Percentiles rank a stretch among this genome's conserved stretches.
phyloP scores from a whole-genome alignment of 768 basidiomycete species.

The Macrolepiota albuminosa region DNA sequence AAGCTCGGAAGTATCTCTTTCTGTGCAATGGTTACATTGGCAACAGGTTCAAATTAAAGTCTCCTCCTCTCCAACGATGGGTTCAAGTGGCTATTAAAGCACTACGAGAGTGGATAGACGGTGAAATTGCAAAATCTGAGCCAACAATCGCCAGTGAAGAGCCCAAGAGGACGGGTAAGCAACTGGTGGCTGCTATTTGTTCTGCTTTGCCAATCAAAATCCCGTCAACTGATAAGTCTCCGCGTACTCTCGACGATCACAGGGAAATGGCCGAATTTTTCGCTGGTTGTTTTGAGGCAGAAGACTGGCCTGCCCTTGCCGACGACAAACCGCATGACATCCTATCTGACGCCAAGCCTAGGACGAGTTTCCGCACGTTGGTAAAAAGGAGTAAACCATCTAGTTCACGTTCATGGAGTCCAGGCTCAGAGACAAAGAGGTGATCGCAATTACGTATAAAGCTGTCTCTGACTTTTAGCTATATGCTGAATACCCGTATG shows the following conservation, averaged over 20 bases:
- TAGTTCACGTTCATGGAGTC: too few relatives aligned
- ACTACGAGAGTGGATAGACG: background rate
- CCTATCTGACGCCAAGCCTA: background rate
- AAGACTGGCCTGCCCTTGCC: background rate
- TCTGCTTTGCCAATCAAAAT: too few relatives aligned
- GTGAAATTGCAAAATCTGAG: too few relatives aligned
- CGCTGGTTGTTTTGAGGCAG: background rate
- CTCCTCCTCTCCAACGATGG: too few relatives aligned
- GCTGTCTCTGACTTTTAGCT: too few relatives aligned
- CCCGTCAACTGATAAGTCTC: background rate
- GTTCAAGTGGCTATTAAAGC: too few relatives aligned
- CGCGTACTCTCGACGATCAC: background rate
- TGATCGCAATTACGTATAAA: background rate
- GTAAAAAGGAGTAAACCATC: too few relatives aligned
- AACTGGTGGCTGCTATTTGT: background rate
- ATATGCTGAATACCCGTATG: too few relatives aligned
- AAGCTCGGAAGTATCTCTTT: background rate
- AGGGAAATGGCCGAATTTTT: background rate
- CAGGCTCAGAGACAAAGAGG: too few relatives aligned
- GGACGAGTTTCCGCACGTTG: too few relatives aligned
- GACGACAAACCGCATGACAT: background rate
- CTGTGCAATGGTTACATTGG: background rate
- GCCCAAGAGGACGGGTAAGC: background rate
- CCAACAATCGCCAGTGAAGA: too few relatives aligned
- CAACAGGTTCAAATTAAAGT: too few relatives aligned